Evolutionary conservation across 768 basidiomycete genomes (phyloP).

Genomic region (Hemileccinum rubropunctum): DNA sequence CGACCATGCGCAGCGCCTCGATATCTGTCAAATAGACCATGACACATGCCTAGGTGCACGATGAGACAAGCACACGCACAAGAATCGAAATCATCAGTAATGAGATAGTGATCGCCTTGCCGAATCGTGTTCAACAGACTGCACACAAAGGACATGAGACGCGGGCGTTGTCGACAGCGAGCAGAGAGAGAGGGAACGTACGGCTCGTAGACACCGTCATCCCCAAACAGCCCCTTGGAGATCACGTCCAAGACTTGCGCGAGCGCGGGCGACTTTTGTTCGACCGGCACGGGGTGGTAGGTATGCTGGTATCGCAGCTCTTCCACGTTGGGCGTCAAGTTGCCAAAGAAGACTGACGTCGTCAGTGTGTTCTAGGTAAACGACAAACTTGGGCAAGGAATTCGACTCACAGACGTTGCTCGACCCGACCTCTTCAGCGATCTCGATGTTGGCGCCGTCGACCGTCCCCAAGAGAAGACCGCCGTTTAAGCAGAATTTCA

Average conservation of each 20-base stretch:
- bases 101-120: slow-evolving; percentile 73
- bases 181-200: slow-evolving; percentile 38
- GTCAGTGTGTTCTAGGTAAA: not conserved
- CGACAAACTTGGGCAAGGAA: not conserved
- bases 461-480: slow-evolving; percentile 86
- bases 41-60: too few species aligned
- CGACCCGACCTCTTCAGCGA: slow-evolving; percentile 93
- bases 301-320: slow-evolving; percentile 82
- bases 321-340: slow-evolving; percentile 85
- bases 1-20: slow-evolving; percentile 80
- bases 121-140: slow-evolving; percentile 75
- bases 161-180: slow-evolving; percentile 14
- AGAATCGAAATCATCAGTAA: slow-evolving; percentile 94
- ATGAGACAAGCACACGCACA: slow-evolving; percentile 46
- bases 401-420: slow-evolving; percentile 84
- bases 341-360: slow-evolving; percentile 87
- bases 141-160: slow-evolving; percentile 9
- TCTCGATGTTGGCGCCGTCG: slow-evolving; percentile 96
- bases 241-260: slow-evolving; percentile 77
- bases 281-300: slow-evolving; percentile 78
- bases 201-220: slow-evolving; percentile 81
- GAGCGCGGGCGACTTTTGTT: slow-evolving; percentile 80
- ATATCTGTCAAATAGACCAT: slow-evolving; percentile 49
- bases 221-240: slow-evolving; percentile 78
- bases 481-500: slow-evolving; percentile 91